phyloP scores from a whole-genome alignment of 495 filamentous ascomycete genomes.

The Amorphotheca resinae region DNA sequence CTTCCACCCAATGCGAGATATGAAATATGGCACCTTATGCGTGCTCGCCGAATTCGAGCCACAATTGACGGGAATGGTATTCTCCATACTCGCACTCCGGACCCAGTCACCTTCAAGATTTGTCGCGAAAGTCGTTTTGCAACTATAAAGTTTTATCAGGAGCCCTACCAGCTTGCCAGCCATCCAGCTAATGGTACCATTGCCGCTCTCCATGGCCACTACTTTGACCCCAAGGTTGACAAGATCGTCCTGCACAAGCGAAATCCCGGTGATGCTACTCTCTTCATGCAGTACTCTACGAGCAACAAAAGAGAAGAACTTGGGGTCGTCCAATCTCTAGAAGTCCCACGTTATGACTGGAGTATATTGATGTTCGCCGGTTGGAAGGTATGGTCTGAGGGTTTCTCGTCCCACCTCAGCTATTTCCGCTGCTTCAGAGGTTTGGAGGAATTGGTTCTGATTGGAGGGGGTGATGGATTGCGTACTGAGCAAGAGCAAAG shows the following conservation, averaged over 20 bases:
- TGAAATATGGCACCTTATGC: background rate
- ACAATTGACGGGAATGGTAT: background rate
- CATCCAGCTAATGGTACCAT: background rate
- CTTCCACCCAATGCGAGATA: background rate
- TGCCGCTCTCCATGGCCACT: background rate
- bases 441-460: background rate
- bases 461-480: background rate
- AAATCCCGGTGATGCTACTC: background rate
- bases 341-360: background rate
- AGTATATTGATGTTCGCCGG: background rate
- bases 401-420: background rate
- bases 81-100: background rate
- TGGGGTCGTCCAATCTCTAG: background rate
- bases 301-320: background rate
- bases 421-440: background rate
- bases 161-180: background rate
- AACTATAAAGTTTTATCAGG: background rate
- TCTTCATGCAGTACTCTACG: background rate
- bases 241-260: background rate
- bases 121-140: background rate
- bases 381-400: background rate
- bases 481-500: background rate
- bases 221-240: background rate
- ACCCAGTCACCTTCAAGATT: background rate
- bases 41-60: background rate